A percentile compares a stretch with the other conserved stretches of the same genome.
Conservation (phyloP, 73 alveolate species). For the Breviolum minutum region DNA sequence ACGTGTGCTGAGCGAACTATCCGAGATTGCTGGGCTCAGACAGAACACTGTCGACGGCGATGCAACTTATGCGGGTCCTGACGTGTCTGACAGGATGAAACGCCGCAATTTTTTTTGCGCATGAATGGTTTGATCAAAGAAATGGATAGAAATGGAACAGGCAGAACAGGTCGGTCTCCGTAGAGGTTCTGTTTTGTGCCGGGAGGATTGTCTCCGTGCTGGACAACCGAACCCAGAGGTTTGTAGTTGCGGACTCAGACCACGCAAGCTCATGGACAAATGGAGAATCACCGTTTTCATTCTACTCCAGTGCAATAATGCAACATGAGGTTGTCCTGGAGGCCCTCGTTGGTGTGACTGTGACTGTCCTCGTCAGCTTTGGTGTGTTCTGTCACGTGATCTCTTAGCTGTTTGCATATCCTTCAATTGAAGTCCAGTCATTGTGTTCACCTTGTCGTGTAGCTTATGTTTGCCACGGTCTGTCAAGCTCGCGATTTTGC, state of each 20-base stretch:
- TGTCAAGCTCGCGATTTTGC: too few relatives aligned
- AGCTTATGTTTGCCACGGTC: too few relatives aligned
- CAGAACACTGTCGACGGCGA: background rate
- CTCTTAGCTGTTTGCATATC: background rate
- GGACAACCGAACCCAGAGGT: constrained; percentile 34
- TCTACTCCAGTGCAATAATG: background rate
- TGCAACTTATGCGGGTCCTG: background rate
- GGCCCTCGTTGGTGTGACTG: background rate
- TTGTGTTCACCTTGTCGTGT: too few relatives aligned
- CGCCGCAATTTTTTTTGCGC: background rate
- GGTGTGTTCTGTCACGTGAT: background rate
- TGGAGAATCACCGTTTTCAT: too few relatives aligned
- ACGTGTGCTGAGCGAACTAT: constrained; percentile 47
- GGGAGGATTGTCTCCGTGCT: constrained; percentile 59
- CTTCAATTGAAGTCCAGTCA: too few relatives aligned
- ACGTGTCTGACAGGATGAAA: constrained; percentile 35
- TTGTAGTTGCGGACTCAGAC: constrained; percentile 32
- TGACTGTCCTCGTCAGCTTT: background rate
- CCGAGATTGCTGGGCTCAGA: constrained; percentile 54
- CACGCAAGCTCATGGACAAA: too few relatives aligned
- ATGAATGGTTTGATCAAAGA: too few relatives aligned
- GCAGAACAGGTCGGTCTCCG: background rate
- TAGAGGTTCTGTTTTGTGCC: background rate
- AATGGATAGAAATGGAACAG: background rate
- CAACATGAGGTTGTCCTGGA: constrained; percentile 16